A percentile compares a stretch with the other conserved stretches of the same genome.
Conservation (phyloP, 345 rosid species). For the Cardiospermum halicacabum region DNA sequence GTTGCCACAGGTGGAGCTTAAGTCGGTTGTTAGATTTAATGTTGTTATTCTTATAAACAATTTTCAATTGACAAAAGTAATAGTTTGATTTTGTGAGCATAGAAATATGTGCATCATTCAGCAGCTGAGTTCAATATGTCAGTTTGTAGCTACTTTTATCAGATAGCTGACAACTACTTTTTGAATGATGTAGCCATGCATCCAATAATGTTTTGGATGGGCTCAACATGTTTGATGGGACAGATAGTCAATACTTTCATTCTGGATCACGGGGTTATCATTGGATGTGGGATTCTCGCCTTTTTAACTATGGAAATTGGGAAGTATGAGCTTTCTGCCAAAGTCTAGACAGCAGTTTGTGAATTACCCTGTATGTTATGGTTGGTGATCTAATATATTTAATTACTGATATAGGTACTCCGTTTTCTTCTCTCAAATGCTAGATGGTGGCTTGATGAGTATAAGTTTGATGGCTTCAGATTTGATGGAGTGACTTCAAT, state of each 20-base stretch:
- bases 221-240: conserved; percentile 94
- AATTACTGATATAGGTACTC: conserved; percentile 46
- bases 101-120: no score
- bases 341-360: conserved; percentile 2
- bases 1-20: no score
- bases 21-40: no score
- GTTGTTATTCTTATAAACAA: no score
- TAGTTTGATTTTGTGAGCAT: no score
- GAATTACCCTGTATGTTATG: conserved; percentile 13
- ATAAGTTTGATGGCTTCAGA: conserved; percentile 91
- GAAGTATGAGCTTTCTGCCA: conserved; percentile 51
- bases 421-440: conserved; percentile 92
- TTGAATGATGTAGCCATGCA: conserved; percentile 59
- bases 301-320: conserved; percentile 97
- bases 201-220: conserved; percentile 93
- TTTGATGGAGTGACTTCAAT: conserved; percentile 98
- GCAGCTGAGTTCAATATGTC: no score
- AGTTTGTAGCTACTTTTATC: background rate
- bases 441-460: conserved; percentile 99
- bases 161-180: conserved; percentile 15
- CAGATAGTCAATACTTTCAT: conserved; percentile 89
- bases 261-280: conserved; percentile 82
- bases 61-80: no score
- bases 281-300: conserved; percentile 99
- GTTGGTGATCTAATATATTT: conserved; percentile 14